Conservation (phyloP, 352 stramenopile genomes). For the Ochromonadaceae sp. region DNA sequence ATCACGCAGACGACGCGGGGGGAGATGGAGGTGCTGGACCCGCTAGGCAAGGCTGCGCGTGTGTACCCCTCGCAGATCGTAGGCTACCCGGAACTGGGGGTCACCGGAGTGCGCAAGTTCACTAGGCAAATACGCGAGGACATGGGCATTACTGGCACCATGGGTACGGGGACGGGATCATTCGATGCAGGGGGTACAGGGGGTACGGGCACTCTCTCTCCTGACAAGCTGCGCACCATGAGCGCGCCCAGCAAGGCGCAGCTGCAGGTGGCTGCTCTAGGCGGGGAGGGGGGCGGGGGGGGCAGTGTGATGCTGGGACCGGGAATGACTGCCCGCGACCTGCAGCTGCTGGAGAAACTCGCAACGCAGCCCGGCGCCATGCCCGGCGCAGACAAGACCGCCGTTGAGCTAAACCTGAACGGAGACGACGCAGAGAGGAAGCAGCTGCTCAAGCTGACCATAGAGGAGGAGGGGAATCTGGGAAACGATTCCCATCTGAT, state of each 20-base stretch:
- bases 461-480: not conserved
- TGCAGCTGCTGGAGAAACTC: not conserved
- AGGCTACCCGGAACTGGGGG: too few relatives aligned
- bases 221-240: too few relatives aligned
- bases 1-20: constrained; percentile 21
- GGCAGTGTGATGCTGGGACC: not conserved
- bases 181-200: too few relatives aligned
- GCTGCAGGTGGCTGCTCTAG: not conserved
- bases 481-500: not conserved
- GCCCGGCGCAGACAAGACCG: not conserved
- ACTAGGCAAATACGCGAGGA: too few relatives aligned
- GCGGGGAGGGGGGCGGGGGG: not conserved
- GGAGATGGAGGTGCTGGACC: constrained; percentile 31
- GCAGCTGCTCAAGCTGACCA: not conserved
- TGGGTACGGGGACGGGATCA: too few relatives aligned
- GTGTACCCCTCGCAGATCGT: constrained; percentile 34
- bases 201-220: too few relatives aligned
- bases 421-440: not conserved
- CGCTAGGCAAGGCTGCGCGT: constrained; percentile 25
- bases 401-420: not conserved
- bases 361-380: not conserved
- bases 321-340: not conserved
- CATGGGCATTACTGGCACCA: too few relatives aligned
- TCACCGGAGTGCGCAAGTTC: too few relatives aligned
- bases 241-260: too few relatives aligned